Base-by-base conservation (phyloP, 306 rosid genomes). In the Psophocarpus tetragonolobus region DNA sequence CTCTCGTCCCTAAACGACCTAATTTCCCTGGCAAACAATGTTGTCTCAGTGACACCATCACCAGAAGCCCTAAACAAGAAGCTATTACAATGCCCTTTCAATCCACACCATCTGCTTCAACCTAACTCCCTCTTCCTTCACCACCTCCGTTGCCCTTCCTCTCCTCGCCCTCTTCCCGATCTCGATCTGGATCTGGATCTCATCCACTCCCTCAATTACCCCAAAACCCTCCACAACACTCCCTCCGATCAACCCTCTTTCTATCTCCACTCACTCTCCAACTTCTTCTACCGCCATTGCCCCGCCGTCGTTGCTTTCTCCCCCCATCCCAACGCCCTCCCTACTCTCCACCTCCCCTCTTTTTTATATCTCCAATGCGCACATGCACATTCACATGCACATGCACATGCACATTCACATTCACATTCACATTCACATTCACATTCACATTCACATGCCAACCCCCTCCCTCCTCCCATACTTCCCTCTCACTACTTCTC, bases 401-500 rank as follows among this genome's bases (percentile, higher is more conserved):
- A n/a, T n/a, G n/a, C n/a, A n/a, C n/a, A n/a, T n/a, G n/a, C n/a
- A n/a, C n/a, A n/a, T n/a, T n/a, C n/a, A n/a, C n/a, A n/a, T n/a
- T n/a, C n/a, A n/a, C n/a, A n/a, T n/a, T n/a, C n/a, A n/a, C n/a
- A n/a, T n/a, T n/a, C n/a, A n/a, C n/a, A n/a, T n/a, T n/a, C n/a
- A n/a, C n/a, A n/a, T n/a, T n/a, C n/a, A n/a, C n/a, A n/a, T n/a
- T n/a, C 36, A 0, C 33, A 35, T 58, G 39, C 10, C 61, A 29
- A 17, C 41, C 36, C 18, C 62, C 71, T 21, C 1, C 15, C 11
- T 6, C 73, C 61, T 33, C 68, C 48, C 5, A 73, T 95, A 42
- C 88, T 91, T 20, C 96, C 97, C 17, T 95, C 99, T 3, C 89
- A 91, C 4, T 78, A 76, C 54, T 81, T 73, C 80, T 68, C 82